Percentiles rank a stretch among this genome's conserved stretches.
Conservation (phyloP, 2,329 filamentous ascomycete species). For the Rhynchosporium agropyri region DNA sequence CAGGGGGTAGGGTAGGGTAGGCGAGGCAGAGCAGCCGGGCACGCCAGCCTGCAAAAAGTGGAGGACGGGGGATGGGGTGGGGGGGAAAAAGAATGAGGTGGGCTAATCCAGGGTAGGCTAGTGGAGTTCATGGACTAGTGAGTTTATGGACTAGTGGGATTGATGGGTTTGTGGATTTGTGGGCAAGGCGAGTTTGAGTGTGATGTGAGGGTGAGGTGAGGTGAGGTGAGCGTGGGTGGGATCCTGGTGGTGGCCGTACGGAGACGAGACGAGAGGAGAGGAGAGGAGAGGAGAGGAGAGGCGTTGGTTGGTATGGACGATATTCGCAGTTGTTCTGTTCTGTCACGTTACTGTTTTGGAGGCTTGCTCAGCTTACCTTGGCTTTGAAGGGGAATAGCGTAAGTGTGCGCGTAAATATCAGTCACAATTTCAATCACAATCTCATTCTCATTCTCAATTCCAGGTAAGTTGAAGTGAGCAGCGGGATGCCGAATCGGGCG, state of each 20-base stretch:
- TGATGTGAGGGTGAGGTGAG: neutral
- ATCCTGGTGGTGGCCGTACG: neutral
- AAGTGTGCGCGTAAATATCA: neutral
- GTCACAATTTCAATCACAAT: too few relatives aligned
- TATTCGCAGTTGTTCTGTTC: too few relatives aligned
- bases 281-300: neutral
- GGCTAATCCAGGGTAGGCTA: too few relatives aligned
- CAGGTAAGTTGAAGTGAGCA: neutral
- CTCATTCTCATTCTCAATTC: neutral
- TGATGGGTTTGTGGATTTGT: constrained; percentile 9
- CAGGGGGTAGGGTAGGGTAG: neutral
- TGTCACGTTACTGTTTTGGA: too few relatives aligned
- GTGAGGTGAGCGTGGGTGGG: neutral
- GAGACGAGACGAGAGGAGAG: neutral
- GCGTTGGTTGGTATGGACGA: neutral
- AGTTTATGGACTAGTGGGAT: neutral
- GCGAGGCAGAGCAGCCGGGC: constrained; percentile 1
- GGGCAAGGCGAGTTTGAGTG: constrained; percentile 3
- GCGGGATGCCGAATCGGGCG: constrained; percentile 6
- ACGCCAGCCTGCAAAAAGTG: neutral
- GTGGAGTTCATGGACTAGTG: too few relatives aligned
- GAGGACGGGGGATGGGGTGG: neutral
- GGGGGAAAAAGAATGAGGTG: constrained; percentile 6
- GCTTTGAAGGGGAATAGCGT: too few relatives aligned
- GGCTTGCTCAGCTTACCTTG: too few relatives aligned